phyloP scores from a whole-genome alignment of 257 asterid species.

The Lycium ferocissimum region DNA sequence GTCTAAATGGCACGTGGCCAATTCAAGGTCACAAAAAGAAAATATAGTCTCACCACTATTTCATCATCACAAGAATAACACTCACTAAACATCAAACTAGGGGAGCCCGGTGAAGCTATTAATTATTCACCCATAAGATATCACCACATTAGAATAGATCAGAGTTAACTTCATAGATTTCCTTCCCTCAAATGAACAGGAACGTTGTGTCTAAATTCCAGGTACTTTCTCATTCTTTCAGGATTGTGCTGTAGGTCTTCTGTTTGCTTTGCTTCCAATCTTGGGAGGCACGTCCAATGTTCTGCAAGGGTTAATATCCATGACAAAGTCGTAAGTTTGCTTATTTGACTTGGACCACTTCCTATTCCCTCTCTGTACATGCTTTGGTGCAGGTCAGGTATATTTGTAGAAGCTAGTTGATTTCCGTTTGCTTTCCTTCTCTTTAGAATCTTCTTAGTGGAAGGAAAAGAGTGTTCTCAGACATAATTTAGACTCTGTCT shows the following conservation, averaged over 20 bases:
- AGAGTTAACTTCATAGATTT: conserved; percentile 1
- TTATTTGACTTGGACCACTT: background rate
- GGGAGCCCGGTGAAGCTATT: conserved; percentile 17
- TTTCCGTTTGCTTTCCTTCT: background rate
- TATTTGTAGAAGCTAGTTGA: background rate
- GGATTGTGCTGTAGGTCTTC: conserved; percentile 99
- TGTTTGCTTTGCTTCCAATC: conserved; percentile 96
- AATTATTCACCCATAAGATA: background rate
- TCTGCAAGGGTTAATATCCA: conserved; percentile 90
- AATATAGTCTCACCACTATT: conserved; percentile 13
- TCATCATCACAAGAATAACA: conserved; percentile 15
- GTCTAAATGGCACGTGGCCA: background rate
- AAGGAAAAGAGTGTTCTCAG: background rate
- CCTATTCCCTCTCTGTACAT: background rate
- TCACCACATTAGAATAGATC: background rate
- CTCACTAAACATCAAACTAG: background rate
- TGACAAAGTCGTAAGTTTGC: conserved; percentile 90
- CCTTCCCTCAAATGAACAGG: conserved; percentile 6
- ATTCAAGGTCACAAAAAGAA: conserved; percentile 14
- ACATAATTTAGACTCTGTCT: background rate
- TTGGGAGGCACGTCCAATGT: conserved; percentile 97
- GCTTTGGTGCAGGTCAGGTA: conserved; percentile 9
- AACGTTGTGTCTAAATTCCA: background rate
- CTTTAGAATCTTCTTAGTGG: conserved; percentile 2
- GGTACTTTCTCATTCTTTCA: conserved; percentile 42